These are phyloP conservation scores for Phragmites australis DNA, from an alignment of 176 grass and related monocot genomes.

Conservation along the genomic window DNA sequence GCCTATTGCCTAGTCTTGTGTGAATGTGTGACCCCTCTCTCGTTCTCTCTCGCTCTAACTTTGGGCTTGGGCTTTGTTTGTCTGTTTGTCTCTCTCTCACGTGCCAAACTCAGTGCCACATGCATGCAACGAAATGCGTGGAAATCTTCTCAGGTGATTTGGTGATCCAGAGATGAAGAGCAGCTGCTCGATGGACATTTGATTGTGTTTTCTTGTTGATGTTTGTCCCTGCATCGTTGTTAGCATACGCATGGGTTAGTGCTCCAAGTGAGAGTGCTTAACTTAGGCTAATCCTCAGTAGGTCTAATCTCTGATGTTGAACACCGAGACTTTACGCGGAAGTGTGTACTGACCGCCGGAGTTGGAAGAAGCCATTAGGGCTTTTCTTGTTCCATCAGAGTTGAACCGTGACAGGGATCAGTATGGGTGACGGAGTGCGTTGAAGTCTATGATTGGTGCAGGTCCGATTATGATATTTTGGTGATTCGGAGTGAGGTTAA, in stretches of 20 bases:
- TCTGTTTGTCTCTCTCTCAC: constrained; percentile 21
- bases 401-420: too few relatives aligned
- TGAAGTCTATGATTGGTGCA: too few relatives aligned
- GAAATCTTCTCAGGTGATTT: constrained; percentile 48
- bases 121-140: constrained; percentile 20
- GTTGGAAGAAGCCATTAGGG: too few relatives aligned
- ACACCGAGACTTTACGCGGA: too few relatives aligned
- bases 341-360: too few relatives aligned
- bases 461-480: too few relatives aligned
- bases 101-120: constrained; percentile 24
- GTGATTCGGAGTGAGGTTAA: too few relatives aligned
- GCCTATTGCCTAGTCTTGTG: not conserved
- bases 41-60: not conserved
- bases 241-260: not conserved
- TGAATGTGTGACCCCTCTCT: not conserved
- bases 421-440: too few relatives aligned
- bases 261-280: too few relatives aligned
- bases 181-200: not conserved
- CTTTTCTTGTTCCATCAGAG: too few relatives aligned
- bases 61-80: constrained; percentile 2
- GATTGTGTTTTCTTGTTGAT: not conserved
- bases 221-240: not conserved
- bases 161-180: constrained; percentile 17
- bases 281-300: too few relatives aligned
- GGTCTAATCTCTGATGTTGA: too few relatives aligned